These are phyloP conservation scores for Austroboletus novae-zelandiae DNA, from an alignment of 1,284 basidiomycete species.

Conservation along the genomic window DNA sequence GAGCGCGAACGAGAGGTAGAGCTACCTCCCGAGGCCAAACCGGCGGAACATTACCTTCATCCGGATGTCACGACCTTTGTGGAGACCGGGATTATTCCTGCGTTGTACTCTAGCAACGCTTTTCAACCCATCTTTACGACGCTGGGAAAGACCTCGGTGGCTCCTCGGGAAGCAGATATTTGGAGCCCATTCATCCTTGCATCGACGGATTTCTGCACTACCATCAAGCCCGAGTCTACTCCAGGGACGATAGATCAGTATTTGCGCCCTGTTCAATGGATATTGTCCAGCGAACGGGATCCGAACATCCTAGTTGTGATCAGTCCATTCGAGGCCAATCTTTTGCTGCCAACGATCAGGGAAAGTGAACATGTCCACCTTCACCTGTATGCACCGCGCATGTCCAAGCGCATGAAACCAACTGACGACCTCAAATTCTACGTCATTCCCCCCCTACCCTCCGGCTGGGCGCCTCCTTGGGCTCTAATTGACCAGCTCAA, in stretches of 20 bases:
- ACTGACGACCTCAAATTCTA: neutral
- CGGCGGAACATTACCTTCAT: conserved; percentile 13
- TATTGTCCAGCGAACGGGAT: conserved; percentile 28
- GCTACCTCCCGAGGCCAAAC: neutral
- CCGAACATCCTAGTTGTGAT: conserved; percentile 29
- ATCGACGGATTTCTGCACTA: too few species aligned
- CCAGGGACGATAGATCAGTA: conserved; percentile 23
- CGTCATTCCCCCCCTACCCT: neutral
- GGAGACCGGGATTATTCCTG: conserved; percentile 9
- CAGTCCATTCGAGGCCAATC: conserved; percentile 33
- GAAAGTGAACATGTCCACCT: neutral
- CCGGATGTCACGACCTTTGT: conserved; percentile 21
- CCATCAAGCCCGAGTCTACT: too few species aligned
- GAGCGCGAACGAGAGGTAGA: neutral
- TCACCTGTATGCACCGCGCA: neutral
- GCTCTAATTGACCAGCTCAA: neutral
- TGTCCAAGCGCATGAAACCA: neutral
- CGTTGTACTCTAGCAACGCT: neutral
- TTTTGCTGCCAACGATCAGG: neutral
- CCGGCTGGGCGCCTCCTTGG: neutral
- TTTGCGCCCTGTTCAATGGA: conserved; percentile 41
- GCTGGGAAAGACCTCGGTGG: conserved; percentile 1
- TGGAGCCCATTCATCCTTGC: conserved; percentile 19
- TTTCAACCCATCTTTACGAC: conserved; percentile 6
- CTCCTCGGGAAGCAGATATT: neutral